Base-by-base conservation (phyloP, 441 rosid genomes). In the Aquilaria agallochum region DNA sequence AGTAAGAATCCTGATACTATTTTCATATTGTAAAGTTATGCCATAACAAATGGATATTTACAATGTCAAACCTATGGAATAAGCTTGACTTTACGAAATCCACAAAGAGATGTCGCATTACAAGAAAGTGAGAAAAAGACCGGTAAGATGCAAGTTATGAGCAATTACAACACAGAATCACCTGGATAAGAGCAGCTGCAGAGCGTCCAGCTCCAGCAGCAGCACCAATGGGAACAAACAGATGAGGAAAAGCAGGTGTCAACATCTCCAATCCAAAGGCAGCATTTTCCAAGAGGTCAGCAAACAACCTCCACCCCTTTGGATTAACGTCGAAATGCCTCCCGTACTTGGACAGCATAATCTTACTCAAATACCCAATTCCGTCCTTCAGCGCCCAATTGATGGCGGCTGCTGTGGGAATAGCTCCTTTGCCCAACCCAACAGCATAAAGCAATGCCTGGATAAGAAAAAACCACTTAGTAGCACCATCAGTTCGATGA, bases 321-420 rank as follows among this genome's bases (percentile, higher is more conserved):
- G 98, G 98, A 81, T 94, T 77, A 50, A 94, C 98, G 71, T 89
- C 98, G 57, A 94, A 94, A 78, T 94, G 95, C n/a, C 97, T 86
- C 15, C 98, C 98, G 4, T 81, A 91, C 72, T 94, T 91, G 9
- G 96, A 94, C 56, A 94, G 62, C 77, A 87, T 73, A 12, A 94
- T 94, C 74, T 94, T 94, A 74, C 97, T 94, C 56, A 94, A 80
- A 76, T 94, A 91, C 53, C 97, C 97, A 68, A 94, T 91, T 54
- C 97, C 96, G 83, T 94, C 97, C 79, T 89, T 94, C 36, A 94
- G 90, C 53, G 89, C 97, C 99, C 97, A 94, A 69, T 94, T 91
- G 56, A 94, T 84, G 42, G 97, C 96, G 74, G 97, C 99, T 11
- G 96, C 99, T 1, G 87, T 84, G 47, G 99, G 98, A 64, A 94